Percentiles rank a stretch among this genome's conserved stretches.
These are phyloP conservation scores for Citrus mangshanensis DNA, from an alignment of 345 rosid species.

Conservation along the genomic window DNA sequence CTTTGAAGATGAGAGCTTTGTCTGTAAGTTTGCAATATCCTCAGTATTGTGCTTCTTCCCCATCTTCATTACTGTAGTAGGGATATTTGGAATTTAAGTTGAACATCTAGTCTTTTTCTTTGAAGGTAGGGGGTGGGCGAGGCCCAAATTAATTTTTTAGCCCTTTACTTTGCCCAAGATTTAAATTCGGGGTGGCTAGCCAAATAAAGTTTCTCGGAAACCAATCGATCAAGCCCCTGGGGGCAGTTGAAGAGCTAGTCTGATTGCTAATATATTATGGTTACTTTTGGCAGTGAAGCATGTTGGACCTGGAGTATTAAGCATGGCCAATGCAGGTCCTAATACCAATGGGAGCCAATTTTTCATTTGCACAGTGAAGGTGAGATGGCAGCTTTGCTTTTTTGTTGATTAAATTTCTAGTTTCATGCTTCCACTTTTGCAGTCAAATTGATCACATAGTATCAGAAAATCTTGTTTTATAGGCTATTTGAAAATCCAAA, in stretches of 20 bases:
- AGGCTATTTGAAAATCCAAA: conserved; percentile 1
- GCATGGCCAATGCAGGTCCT: conserved; percentile 98
- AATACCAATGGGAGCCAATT: conserved; percentile 93
- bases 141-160: too few species aligned
- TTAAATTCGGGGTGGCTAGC: too few species aligned
- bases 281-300: conserved; percentile 65
- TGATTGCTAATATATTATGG: conserved; percentile 5
- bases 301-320: conserved; percentile 78
- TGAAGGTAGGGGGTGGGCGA: too few species aligned
- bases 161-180: too few species aligned
- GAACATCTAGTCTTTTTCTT: background rate
- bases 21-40: conserved; percentile 41
- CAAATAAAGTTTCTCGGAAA: too few species aligned
- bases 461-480: background rate
- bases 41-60: background rate
- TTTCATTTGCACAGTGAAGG: conserved; percentile 88
- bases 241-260: background rate
- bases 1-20: conserved; percentile 80
- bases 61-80: background rate
- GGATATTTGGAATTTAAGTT: background rate
- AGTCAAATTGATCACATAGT: background rate
- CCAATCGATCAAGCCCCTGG: too few species aligned
- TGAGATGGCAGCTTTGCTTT: conserved; percentile 20
- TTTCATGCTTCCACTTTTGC: background rate
- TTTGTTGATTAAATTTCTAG: background rate